Evolutionary conservation across 768 basidiomycete genomes (phyloP), one percentile per base, ranked within the genome.

Genomic region (Crucibulum laeve): DNA sequence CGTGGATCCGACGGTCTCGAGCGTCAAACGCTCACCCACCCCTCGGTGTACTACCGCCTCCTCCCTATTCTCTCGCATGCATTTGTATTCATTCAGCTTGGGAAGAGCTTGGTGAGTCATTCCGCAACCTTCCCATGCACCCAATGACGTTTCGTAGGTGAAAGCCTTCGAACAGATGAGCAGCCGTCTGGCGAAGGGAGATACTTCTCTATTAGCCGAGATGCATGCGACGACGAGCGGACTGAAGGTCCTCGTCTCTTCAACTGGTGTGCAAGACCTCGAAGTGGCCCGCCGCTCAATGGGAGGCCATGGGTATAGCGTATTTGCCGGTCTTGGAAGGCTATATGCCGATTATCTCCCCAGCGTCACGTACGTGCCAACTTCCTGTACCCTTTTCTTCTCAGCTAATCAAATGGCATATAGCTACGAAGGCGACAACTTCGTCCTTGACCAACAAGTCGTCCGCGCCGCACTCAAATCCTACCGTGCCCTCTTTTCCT

Each of bases 381-480:
- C n/a, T 30, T 18, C 14, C 25, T 33, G 6, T 43, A 26, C 36
- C 18, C 5, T 10, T 21, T n/a, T 24, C 19, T 36, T 15, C 11
- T 25, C 17, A 3, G 37, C n/a, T 13, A 14, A 14, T 25, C 21
- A 25, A 2, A 38, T 24, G 24, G 28, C 14, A 24, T 33, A 0
- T 47, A 84, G 83, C 2, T 87, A 77, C 49, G 87, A 89, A 63
- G 86, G 87, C 11, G 87, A 90, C 54, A 89, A 90, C 55, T 88
- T 75, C 47, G 82, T 88, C 4, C 71, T 90, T 8, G 82, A 86
- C 50, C 71, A 77, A 38, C 87, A 90, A 60, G 84, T 87, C 25
- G 77, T 85, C 25, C 77, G 84, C 18, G 78, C 83, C 0, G 83
- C 84, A 2, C 61, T 86, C 22, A 89, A 87, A 51, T 71, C 82